phyloP scores from a whole-genome alignment of 352 stramenopile genomes.

The Phytophthora sojae region DNA sequence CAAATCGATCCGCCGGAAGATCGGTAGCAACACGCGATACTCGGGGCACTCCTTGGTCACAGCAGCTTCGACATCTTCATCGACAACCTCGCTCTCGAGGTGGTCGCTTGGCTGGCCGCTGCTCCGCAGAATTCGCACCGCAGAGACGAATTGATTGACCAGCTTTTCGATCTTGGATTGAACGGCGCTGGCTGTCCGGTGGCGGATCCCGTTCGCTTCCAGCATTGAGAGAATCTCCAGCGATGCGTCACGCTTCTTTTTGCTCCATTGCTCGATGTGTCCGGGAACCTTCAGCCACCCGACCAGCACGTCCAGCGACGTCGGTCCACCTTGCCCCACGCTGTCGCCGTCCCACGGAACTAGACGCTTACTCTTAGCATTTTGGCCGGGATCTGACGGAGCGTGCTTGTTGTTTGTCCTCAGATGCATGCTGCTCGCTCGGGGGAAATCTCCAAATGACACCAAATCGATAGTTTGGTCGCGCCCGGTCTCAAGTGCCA shows the following conservation, averaged over 20 bases:
- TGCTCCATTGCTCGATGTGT: slow-evolving; percentile 36
- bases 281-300: slow-evolving; percentile 35
- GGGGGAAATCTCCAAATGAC: too few relatives aligned
- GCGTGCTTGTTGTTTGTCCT: too few relatives aligned
- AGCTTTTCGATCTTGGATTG: not conserved
- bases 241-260: not conserved
- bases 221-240: slow-evolving; percentile 16
- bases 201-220: slow-evolving; percentile 18
- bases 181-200: slow-evolving; percentile 2
- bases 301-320: slow-evolving; percentile 42
- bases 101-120: not conserved
- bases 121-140: not conserved
- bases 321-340: slow-evolving; percentile 7
- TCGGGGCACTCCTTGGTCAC: not conserved
- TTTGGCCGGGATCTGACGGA: too few relatives aligned
- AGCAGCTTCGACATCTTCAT: not conserved
- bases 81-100: not conserved
- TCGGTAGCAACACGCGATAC: not conserved
- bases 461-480: too few relatives aligned
- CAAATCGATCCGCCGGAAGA: not conserved
- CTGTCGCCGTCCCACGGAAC: slow-evolving; percentile 29
- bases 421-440: too few relatives aligned
- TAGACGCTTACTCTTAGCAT: not conserved
- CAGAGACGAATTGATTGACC: not conserved
- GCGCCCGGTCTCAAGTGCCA: too few relatives aligned